A percentile compares a stretch with the other conserved stretches of the same genome.
Evolutionary conservation across 345 rosid genomes (phyloP).

Genomic region (Moricandia moricandioides): DNA sequence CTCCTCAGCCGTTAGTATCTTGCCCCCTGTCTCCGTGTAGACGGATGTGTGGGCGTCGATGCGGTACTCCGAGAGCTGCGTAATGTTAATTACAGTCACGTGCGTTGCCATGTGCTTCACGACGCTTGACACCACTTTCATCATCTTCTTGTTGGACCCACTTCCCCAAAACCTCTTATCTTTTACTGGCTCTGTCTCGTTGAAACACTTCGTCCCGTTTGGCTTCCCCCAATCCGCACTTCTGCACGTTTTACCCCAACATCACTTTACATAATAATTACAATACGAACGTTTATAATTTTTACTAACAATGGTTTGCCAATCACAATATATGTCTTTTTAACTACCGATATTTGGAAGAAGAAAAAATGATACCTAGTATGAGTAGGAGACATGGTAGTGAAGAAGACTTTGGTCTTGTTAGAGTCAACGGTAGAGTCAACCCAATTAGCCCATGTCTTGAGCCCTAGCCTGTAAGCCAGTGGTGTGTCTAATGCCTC

Average conservation of each 20-base stretch:
- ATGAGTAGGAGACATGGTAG: constrained; percentile 86
- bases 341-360: not conserved
- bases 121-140: constrained; percentile 60
- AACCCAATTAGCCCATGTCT: constrained; percentile 94
- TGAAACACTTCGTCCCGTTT: constrained; percentile 74
- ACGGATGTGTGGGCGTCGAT: constrained; percentile 79
- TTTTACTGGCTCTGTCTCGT: constrained; percentile 72
- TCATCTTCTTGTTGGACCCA: constrained; percentile 56
- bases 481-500: constrained; percentile 59
- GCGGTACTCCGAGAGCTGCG: constrained; percentile 82
- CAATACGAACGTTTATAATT: no score
- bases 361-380: constrained; percentile 67
- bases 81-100: constrained; percentile 65
- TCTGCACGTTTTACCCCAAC: constrained; percentile 38
- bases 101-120: constrained; percentile 65
- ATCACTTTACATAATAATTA: not conserved
- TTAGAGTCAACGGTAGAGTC: constrained; percentile 74
- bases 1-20: constrained; percentile 57
- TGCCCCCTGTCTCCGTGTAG: constrained; percentile 76
- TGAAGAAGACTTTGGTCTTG: constrained; percentile 78
- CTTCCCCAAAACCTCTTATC: constrained; percentile 65
- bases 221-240: constrained; percentile 69
- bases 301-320: no score
- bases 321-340: no score
- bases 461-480: constrained; percentile 68